phyloP scores from a whole-genome alignment of 768 basidiomycete genomes.

The Lactarius trivialis region DNA sequence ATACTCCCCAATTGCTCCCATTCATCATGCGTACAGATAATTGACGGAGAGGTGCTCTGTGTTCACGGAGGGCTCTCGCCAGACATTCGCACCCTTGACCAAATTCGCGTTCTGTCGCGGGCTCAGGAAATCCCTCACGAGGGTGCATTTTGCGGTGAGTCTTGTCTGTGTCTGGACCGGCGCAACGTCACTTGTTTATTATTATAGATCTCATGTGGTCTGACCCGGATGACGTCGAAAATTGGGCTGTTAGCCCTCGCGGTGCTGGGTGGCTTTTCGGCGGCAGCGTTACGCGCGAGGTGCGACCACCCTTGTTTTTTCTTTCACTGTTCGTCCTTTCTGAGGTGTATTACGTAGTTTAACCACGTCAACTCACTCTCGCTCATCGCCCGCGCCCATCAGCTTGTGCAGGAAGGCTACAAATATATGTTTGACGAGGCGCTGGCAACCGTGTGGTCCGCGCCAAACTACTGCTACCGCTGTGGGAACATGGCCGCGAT shows the following conservation, averaged over 20 bases:
- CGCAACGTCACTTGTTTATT: not conserved
- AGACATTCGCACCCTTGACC: constrained; percentile 91
- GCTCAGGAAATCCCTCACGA: constrained; percentile 99
- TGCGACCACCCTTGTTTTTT: constrained; percentile 27
- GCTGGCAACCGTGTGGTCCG: constrained; percentile 91
- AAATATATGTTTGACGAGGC: constrained; percentile 96
- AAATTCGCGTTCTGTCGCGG: constrained; percentile 85
- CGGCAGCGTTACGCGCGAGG: constrained; percentile 77
- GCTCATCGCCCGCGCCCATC: constrained; percentile 92
- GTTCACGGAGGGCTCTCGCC: constrained; percentile 96
- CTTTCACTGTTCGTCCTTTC: not conserved
- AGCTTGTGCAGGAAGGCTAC: constrained; percentile 92
- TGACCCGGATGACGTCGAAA: constrained; percentile 90
- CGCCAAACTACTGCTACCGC: constrained; percentile 80
- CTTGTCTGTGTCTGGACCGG: not conserved
- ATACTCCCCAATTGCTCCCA: not conserved
- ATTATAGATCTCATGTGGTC: constrained; percentile 92
- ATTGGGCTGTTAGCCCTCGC: constrained; percentile 94
- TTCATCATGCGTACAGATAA: constrained; percentile 52
- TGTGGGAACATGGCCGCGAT: constrained; percentile 92
- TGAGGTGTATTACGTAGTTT: constrained; percentile 47
- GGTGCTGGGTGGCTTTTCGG: constrained; percentile 97
- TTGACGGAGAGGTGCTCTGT: constrained; percentile 87
- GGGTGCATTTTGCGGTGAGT: constrained; percentile 89
- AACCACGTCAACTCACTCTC: constrained; percentile 84